A percentile compares a stretch with the other conserved stretches of the same genome.
Conservation (phyloP, 495 filamentous ascomycete genomes). For the Neurospora sp. region DNA sequence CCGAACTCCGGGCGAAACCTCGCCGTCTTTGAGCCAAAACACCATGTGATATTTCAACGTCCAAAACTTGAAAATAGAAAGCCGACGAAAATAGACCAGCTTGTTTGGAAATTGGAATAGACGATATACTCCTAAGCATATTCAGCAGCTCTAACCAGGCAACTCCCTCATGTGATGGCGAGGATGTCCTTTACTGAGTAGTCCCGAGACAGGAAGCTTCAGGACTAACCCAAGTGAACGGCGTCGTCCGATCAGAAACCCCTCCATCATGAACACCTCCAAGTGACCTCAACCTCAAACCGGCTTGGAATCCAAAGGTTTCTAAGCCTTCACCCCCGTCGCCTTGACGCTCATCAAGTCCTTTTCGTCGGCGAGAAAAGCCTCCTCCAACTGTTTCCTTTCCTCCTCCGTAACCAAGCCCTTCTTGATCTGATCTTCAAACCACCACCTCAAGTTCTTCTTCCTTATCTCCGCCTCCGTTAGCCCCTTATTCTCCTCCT, state of each 20-base stretch:
- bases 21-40: not conserved
- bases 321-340: not conserved
- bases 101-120: not conserved
- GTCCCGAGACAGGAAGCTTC: not conserved
- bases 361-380: not conserved
- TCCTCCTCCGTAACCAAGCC: not conserved
- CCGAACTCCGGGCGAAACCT: not conserved
- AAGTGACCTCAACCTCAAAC: not conserved
- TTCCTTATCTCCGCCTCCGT: slow-evolving; percentile 5
- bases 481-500: slow-evolving; percentile 3
- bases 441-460: slow-evolving; percentile 12
- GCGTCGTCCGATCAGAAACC: not conserved
- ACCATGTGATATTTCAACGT: not conserved
- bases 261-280: not conserved
- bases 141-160: not conserved
- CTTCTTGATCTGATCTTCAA: slow-evolving; percentile 2
- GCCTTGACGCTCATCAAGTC: not conserved
- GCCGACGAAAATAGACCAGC: not conserved
- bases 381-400: not conserved
- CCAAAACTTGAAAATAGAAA: not conserved
- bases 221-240: not conserved
- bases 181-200: not conserved
- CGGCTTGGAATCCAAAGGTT: not conserved
- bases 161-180: not conserved
- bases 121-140: not conserved